Evolutionary conservation across 192 early-diverging fungal species (phyloP), one percentile per base, ranked within the genome.

Genomic region (Coemansia sp.): DNA sequence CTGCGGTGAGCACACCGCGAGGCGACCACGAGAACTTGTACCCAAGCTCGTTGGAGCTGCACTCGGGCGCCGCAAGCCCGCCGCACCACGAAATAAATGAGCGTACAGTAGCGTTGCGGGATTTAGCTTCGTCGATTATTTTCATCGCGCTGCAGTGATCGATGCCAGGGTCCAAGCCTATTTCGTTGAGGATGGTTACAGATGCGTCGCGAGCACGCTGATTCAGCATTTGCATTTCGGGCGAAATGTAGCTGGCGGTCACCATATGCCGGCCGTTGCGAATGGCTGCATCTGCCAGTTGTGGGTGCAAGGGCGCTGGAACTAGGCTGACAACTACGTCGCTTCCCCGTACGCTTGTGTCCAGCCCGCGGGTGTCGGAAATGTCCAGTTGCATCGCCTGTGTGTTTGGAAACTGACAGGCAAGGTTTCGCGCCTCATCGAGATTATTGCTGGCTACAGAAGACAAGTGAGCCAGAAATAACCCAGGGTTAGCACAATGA

Each of bases 11-110:
- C 4, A 97, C 95, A 36, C 97, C 92, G 11, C 89, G 82, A 6
- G 95, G 93, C 2, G 91, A 93, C 95, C 96, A 97, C 42, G 89
- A 91, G 71, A 98, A 98, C 66, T 98, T 97, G 85, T 97, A 91
- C 15, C 88, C 93, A 14, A 99, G 75, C 44, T 95, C 93, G 57
- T 95, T 96, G 69, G 89, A 79, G 54, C 93, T 95, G 44, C 84
- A 82, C 66, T 99, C 97, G 11, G 97, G 97, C 9, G 94, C 94
- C 0, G 93, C 89, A 14, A 98, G 75, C 1, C 97, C 95, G 42
- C 97, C 95, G 60, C 97, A 98, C 91, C 93, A 98, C 25, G 94
- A 97, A 42, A 94, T 86, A 66, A 98, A 98, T 3, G 93, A 94
- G 21, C 68, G 74, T 26, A 90, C 61, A 26, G 78, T 83, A 19